phyloP scores from a whole-genome alignment of 345 rosid genomes.

The Bretschneidera sinensis region DNA sequence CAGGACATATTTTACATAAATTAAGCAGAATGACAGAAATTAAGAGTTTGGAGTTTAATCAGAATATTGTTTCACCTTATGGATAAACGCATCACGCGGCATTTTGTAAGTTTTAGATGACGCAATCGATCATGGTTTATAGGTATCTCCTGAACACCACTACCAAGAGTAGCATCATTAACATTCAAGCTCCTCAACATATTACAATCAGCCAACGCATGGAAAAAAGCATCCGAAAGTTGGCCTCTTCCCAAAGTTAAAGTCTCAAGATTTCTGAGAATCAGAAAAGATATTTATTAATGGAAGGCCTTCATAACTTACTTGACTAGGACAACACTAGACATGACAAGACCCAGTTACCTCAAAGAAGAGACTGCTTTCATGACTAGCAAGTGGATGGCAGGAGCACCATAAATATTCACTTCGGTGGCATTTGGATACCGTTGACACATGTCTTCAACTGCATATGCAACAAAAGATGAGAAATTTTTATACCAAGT shows the following conservation, averaged over 20 bases:
- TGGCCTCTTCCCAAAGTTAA: slow-evolving; percentile 73
- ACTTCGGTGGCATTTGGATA: slow-evolving; percentile 91
- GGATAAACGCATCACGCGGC: slow-evolving; percentile 79
- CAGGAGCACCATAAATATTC: slow-evolving; percentile 61
- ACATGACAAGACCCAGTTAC: slow-evolving; percentile 27
- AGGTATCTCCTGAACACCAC: slow-evolving; percentile 74
- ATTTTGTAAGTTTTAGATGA: slow-evolving; percentile 72
- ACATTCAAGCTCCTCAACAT: slow-evolving; percentile 69
- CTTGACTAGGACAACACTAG: neutral
- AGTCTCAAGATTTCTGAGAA: slow-evolving; percentile 69
- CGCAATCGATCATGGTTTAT: slow-evolving; percentile 78
- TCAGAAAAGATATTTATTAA: slow-evolving; percentile 15
- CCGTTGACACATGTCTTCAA: slow-evolving; percentile 82
- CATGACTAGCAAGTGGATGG: slow-evolving; percentile 61
- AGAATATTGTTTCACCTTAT: slow-evolving; percentile 51
- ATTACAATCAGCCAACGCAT: slow-evolving; percentile 69
- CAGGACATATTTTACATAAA: slow-evolving; percentile 20
- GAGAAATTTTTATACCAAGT: neutral
- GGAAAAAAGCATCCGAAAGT: slow-evolving; percentile 70
- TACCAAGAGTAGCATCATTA: slow-evolving; percentile 69
- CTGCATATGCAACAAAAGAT: slow-evolving; percentile 32
- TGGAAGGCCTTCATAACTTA: slow-evolving; percentile 1
- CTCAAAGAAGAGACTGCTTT: slow-evolving; percentile 64
- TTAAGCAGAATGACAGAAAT: slow-evolving; percentile 5
- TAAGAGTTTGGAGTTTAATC: neutral